These are phyloP conservation scores for Botrytis sinoallii DNA, from an alignment of 2,329 filamentous ascomycete species.

Conservation along the genomic window DNA sequence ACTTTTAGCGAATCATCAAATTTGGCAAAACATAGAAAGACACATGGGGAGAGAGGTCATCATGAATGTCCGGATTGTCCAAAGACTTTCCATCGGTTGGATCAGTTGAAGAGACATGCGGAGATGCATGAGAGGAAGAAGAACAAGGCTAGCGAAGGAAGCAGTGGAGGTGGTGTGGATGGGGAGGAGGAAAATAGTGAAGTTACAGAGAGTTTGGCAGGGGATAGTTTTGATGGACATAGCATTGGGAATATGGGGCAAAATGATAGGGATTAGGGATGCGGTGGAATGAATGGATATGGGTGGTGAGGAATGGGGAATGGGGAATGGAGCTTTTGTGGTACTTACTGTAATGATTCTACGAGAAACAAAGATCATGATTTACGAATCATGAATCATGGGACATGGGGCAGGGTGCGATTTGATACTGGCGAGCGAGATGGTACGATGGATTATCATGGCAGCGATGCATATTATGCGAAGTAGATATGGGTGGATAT, in stretches of 20 bases:
- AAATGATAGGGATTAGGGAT: neutral
- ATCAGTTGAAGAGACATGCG: constrained; percentile 58
- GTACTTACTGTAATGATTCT: neutral
- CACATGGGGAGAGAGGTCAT: constrained; percentile 52
- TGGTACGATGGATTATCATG: neutral
- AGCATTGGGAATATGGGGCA: neutral
- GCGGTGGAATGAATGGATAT: neutral
- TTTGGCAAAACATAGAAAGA: constrained; percentile 62
- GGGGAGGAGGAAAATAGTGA: constrained; percentile 6
- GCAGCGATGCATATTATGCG: neutral
- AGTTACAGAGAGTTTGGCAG: neutral
- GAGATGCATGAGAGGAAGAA: constrained; percentile 34
- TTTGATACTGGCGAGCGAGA: neutral
- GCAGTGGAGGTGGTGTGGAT: neutral
- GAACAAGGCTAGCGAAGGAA: neutral
- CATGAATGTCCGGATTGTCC: constrained; percentile 53
- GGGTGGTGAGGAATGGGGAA: neutral
- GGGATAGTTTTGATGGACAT: neutral
- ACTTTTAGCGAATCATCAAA: constrained; percentile 64
- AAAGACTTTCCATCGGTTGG: constrained; percentile 57
- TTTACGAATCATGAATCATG: neutral
- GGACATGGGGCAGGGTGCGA: neutral
- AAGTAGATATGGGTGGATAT: neutral
- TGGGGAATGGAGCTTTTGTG: neutral
- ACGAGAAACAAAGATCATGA: neutral